These are phyloP conservation scores for Cruciata laevipes DNA, from an alignment of 257 asterid genomes.

Conservation along the genomic window DNA sequence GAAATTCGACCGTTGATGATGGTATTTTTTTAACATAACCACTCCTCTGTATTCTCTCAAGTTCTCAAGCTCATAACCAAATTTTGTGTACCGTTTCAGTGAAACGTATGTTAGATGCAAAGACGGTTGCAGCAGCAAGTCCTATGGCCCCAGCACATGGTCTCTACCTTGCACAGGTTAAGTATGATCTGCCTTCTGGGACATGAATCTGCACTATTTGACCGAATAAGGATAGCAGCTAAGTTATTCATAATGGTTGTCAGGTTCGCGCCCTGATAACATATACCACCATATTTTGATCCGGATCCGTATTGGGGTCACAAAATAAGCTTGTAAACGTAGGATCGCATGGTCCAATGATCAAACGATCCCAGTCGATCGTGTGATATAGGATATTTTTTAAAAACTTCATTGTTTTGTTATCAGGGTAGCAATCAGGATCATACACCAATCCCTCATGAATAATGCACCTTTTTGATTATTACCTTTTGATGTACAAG, in stretches of 20 bases:
- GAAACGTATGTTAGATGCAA: conserved; percentile 67
- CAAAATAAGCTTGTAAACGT: neutral
- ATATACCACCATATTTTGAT: neutral
- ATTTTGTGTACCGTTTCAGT: conserved; percentile 37
- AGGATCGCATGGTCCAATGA: neutral
- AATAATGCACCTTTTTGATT: no score
- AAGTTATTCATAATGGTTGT: neutral
- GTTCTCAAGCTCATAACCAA: conserved; percentile 1
- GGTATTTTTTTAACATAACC: conserved; percentile 34
- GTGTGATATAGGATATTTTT: neutral
- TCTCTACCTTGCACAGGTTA: conserved; percentile 88
- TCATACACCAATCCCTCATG: no score
- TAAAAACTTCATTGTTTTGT: no score
- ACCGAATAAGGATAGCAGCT: neutral
- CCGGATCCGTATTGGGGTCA: neutral
- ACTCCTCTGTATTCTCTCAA: neutral
- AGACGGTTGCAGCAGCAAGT: conserved; percentile 57
- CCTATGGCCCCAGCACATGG: conserved; percentile 98
- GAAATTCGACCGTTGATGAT: conserved; percentile 56
- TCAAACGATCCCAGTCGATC: no score
- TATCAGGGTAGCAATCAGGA: no score
- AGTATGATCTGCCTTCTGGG: conserved; percentile 54
- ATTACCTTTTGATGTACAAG: no score
- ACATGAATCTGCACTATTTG: conserved; percentile 1
- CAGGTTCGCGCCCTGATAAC: no score